A percentile compares a stretch with the other conserved stretches of the same genome.
These are phyloP conservation scores for Penicillium subrubescens DNA, from an alignment of 495 filamentous ascomycete genomes.

Conservation along the genomic window DNA sequence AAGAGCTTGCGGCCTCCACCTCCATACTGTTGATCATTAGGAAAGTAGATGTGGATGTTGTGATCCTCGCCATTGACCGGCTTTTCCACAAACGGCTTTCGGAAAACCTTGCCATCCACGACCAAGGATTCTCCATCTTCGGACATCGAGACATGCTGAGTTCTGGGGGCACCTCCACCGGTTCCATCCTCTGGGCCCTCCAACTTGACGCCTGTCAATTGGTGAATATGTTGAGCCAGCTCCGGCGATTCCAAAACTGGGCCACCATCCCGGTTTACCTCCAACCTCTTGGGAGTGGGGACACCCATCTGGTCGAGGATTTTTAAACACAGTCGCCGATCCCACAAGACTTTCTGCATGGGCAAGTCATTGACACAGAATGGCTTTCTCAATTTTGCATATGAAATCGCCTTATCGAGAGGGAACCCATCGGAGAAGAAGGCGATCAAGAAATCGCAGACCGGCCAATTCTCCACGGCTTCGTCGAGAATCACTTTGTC, in stretches of 20 bases:
- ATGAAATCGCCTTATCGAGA: conserved; percentile 94
- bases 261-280: conserved; percentile 93
- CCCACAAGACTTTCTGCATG: conserved; percentile 98
- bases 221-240: conserved; percentile 74
- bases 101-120: conserved; percentile 79
- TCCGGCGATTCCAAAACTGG: conserved; percentile 75
- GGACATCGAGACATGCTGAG: conserved; percentile 73
- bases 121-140: conserved; percentile 85
- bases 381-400: conserved; percentile 86
- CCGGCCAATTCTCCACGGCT: conserved; percentile 63
- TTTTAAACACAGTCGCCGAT: conserved; percentile 82
- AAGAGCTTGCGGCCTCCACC: conserved; percentile 92
- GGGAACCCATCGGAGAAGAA: conserved; percentile 99
- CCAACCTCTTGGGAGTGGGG: conserved; percentile 83
- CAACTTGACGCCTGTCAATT: conserved; percentile 77
- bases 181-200: conserved; percentile 74
- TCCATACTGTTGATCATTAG: conserved; percentile 68
- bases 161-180: conserved; percentile 57
- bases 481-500: conserved; percentile 98
- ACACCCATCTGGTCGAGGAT: conserved; percentile 89
- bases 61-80: conserved; percentile 98
- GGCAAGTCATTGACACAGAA: conserved; percentile 97
- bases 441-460: conserved; percentile 90
- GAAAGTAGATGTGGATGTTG: conserved; percentile 97
- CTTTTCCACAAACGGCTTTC: conserved; percentile 97